These are phyloP conservation scores for Tetrahymena malaccensis DNA, from an alignment of 73 alveolate species.

Conservation along the genomic window DNA sequence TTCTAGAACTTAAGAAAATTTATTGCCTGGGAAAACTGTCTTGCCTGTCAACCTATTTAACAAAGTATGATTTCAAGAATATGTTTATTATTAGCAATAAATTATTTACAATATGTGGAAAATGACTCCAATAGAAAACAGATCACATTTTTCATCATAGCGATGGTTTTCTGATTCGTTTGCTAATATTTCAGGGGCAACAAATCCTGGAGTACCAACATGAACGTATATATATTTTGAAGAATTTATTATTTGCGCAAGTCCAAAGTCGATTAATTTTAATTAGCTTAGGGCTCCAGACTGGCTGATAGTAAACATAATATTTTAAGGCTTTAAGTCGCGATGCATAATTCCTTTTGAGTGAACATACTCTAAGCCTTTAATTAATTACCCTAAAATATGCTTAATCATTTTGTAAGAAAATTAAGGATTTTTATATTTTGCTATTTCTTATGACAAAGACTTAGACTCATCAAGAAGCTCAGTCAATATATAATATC, in stretches of 20 bases:
- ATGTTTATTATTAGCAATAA: not conserved
- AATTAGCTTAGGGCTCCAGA: not conserved
- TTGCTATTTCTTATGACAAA: not conserved
- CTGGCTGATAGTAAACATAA: not conserved
- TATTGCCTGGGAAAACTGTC: not conserved
- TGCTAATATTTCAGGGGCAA: constrained; percentile 41
- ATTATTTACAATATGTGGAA: constrained; percentile 2
- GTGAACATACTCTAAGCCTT: constrained; percentile 20
- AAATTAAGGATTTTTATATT: not conserved
- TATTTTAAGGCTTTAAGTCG: constrained; percentile 54
- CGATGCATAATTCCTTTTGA: constrained; percentile 45
- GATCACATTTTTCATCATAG: constrained; percentile 19
- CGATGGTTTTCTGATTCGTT: constrained; percentile 23
- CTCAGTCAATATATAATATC: not conserved
- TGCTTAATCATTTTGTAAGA: not conserved
- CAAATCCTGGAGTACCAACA: constrained; percentile 49
- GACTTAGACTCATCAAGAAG: not conserved
- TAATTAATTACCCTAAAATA: not conserved
- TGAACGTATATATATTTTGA: not conserved
- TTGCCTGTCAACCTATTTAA: not conserved
- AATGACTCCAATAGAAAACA: constrained; percentile 23
- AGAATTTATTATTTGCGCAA: not conserved
- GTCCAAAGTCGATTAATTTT: not conserved
- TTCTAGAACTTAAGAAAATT: not conserved
- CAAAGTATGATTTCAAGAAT: not conserved